Evolutionary conservation across 164 flowering plant genomes (phyloP), one percentile per base, ranked within the genome.

Genomic region (Cinnamomum chago): DNA sequence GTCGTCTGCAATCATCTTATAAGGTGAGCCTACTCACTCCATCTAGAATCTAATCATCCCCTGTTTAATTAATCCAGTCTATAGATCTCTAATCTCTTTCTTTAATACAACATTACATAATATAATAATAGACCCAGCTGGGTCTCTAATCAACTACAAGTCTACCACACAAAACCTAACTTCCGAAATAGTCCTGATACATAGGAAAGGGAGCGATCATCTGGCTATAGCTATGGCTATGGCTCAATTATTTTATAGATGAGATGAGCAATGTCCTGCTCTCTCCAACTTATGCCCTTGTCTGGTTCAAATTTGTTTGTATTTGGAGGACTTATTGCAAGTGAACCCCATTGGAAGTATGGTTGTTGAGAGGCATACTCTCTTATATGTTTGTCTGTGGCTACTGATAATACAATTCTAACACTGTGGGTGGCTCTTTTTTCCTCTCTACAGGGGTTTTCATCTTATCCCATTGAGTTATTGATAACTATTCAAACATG

Each of bases 1-100:
- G 85, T 84, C 78, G 70, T 79, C 81, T 47, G 86, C 78, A 85
- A 87, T 84, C 87, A 85, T 85, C 83, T 70, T 82, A 52, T 81
- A 84, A 40, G 47, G 85, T 76, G 79, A 75, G 17, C 60, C 58
- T 58, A 77, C 82, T 80, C 60, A 55, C 72, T 75, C 72, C 78
- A 83, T 82, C 85, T 83, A 86, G 81, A 80, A 83, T 84, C 86
- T 81, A 80, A 79, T 81, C 78, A 79, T 73, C 69, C 76, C 55
- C 65, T 68, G 13, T 70, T 76, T 60, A 77, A 78, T 64, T 40
- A 62, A 40, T 23, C 58, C 30, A 55, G 9, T 23, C 40, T 62
- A 33, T 73, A 75, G 62, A 75, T 77, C 75, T 60, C 28, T 24
- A 20, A 27, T 52, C 33, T 67, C 60, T 20, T 55, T 55, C 60